A percentile compares a stretch with the other conserved stretches of the same genome.
These are phyloP conservation scores for Trypanosoma melophagium DNA, from an alignment of 208 protist genomes.

Conservation along the genomic window DNA sequence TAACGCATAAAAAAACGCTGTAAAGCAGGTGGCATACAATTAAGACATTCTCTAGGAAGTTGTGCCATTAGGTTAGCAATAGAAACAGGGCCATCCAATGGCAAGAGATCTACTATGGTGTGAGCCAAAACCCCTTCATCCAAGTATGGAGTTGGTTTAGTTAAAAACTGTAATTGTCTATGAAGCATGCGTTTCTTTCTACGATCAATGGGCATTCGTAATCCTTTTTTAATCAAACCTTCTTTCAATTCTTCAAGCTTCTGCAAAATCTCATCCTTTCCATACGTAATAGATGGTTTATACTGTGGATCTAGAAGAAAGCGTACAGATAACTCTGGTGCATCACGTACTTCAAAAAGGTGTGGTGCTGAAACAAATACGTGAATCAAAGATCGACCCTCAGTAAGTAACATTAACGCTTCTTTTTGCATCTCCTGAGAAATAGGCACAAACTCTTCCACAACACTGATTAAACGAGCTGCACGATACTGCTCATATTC, in stretches of 20 bases:
- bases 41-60: constrained; percentile 23
- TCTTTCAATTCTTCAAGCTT: constrained; percentile 30
- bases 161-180: constrained; percentile 60
- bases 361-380: constrained; percentile 71
- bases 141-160: constrained; percentile 62
- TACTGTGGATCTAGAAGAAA: constrained; percentile 48
- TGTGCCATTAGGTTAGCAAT: constrained; percentile 16
- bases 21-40: constrained; percentile 29
- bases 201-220: constrained; percentile 31
- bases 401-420: constrained; percentile 47
- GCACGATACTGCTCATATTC: constrained; percentile 82
- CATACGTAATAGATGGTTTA: constrained; percentile 22
- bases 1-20: constrained; percentile 17
- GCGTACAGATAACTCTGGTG: constrained; percentile 33
- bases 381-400: constrained; percentile 54
- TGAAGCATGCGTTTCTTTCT: constrained; percentile 43
- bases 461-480: constrained; percentile 62
- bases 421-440: constrained; percentile 32
- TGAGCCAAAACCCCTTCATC: constrained; percentile 73
- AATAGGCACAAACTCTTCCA: constrained; percentile 35
- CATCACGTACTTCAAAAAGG: constrained; percentile 41
- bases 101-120: constrained; percentile 74
- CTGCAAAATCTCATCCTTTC: constrained; percentile 34
- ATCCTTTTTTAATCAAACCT: constrained; percentile 15
- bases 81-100: constrained; percentile 29